A percentile compares a stretch with the other conserved stretches of the same genome.
phyloP scores from a whole-genome alignment of 805 yeast genomes.

The Dipodascopsis uninucleata region DNA sequence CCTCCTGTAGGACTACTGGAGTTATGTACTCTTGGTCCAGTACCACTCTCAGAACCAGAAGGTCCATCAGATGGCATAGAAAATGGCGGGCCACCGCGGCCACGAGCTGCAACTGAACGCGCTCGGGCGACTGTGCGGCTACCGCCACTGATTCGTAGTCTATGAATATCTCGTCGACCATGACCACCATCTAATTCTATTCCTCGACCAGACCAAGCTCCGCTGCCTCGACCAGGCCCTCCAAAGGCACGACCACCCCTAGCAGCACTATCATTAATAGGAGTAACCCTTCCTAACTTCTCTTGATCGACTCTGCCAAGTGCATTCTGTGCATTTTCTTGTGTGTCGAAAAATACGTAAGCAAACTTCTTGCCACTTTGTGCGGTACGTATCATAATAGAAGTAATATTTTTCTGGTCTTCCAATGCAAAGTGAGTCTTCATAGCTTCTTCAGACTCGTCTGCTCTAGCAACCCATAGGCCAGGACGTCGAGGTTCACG shows the following conservation, averaged over 20 bases:
- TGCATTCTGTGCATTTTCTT: slow-evolving; percentile 31
- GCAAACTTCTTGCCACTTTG: slow-evolving; percentile 38
- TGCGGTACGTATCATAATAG: slow-evolving; percentile 31
- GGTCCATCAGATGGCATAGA: no score
- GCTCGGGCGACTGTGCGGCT: slow-evolving; percentile 9
- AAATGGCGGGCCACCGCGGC: not conserved
- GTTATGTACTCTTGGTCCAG: no score
- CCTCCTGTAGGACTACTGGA: no score
- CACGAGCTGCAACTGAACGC: not conserved
- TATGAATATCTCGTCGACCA: not conserved
- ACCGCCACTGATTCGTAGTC: slow-evolving; percentile 13
- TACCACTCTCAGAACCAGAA: no score
- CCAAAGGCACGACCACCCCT: slow-evolving; percentile 1
- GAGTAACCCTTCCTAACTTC: slow-evolving; percentile 21
- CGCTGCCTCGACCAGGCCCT: not conserved
- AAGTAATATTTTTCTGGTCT: slow-evolving; percentile 35
- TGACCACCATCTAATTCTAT: not conserved
- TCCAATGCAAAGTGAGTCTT: slow-evolving; percentile 34
- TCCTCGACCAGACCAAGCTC: slow-evolving; percentile 6
- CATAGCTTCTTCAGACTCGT: slow-evolving; percentile 35
- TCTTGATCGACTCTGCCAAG: slow-evolving; percentile 13
- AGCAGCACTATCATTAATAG: slow-evolving; percentile 9
- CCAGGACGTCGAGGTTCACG: slow-evolving; percentile 33
- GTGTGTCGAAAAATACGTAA: slow-evolving; percentile 38
- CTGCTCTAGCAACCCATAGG: slow-evolving; percentile 41